phyloP scores from a whole-genome alignment of 345 rosid species.

The Crucihimalaya himalaica region DNA sequence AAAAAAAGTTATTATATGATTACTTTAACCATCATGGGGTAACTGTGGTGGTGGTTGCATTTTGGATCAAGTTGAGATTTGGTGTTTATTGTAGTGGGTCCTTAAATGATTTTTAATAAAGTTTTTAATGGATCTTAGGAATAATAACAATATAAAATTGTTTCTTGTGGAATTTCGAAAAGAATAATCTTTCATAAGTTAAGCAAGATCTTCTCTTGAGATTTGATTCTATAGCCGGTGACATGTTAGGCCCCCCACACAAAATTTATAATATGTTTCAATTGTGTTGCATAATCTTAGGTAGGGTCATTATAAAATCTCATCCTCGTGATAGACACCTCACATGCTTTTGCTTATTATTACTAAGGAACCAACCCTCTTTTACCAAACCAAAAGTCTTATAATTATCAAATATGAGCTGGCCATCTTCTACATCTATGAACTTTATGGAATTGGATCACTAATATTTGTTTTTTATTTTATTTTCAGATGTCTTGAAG shows the following conservation, averaged over 20 bases:
- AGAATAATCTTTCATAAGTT: slow-evolving; percentile 29
- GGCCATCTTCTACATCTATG: slow-evolving; percentile 27
- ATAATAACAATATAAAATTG: neutral
- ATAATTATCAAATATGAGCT: slow-evolving; percentile 21
- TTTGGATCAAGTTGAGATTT: slow-evolving; percentile 33
- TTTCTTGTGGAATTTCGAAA: slow-evolving; percentile 20
- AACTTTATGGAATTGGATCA: slow-evolving; percentile 19
- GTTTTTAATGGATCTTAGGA: slow-evolving; percentile 14
- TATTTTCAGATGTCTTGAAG: slow-evolving; percentile 75
- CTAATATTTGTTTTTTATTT: neutral
- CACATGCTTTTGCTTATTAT: slow-evolving; percentile 36
- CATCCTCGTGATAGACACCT: slow-evolving; percentile 32
- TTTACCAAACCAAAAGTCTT: slow-evolving; percentile 10
- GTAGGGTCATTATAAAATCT: slow-evolving; percentile 39
- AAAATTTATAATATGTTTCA: slow-evolving; percentile 16
- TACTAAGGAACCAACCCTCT: slow-evolving; percentile 1
- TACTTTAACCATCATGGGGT: slow-evolving; percentile 33
- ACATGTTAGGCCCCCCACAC: slow-evolving; percentile 27
- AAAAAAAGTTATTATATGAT: slow-evolving; percentile 3
- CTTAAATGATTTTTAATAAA: neutral
- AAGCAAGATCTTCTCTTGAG: slow-evolving; percentile 30
- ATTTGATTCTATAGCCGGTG: slow-evolving; percentile 40
- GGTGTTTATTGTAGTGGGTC: slow-evolving; percentile 30
- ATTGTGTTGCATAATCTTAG: slow-evolving; percentile 28
- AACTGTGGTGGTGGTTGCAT: slow-evolving; percentile 26